phyloP scores from a whole-genome alignment of 164 flowering plant species.

The Vitis labrusca region DNA sequence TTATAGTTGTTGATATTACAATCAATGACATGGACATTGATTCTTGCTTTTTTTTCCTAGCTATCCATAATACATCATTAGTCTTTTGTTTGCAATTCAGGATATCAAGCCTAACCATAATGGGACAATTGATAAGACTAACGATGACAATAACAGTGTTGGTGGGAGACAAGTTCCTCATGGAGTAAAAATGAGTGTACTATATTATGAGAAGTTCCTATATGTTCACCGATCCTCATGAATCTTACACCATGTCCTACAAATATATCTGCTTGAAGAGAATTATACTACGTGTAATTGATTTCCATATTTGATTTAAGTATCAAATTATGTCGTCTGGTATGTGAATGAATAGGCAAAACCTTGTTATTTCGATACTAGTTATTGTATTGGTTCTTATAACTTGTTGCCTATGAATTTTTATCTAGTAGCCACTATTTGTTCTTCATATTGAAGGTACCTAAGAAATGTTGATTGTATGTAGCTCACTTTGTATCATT shows the following conservation, averaged over 20 bases:
- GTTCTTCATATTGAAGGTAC: too few relatives aligned
- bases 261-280: conserved; percentile 32
- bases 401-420: too few relatives aligned
- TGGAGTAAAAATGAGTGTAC: conserved; percentile 7
- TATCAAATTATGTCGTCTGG: background rate
- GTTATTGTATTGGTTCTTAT: background rate
- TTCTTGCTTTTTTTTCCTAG: too few relatives aligned
- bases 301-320: conserved; percentile 4
- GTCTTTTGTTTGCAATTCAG: conserved; percentile 5
- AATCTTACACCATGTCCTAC: conserved; percentile 24
- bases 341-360: background rate
- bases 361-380: background rate
- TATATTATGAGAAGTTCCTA: background rate
- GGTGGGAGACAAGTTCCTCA: conserved; percentile 17
- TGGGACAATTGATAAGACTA: conserved; percentile 5
- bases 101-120: conserved; percentile 11
- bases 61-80: too few relatives aligned
- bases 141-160: background rate
- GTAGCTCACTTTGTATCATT: too few relatives aligned
- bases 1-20: background rate
- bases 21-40: background rate
- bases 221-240: conserved; percentile 46
- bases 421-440: too few relatives aligned
- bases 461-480: too few relatives aligned
- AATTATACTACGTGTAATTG: conserved; percentile 47